Evolutionary conservation across 2,329 filamentous ascomycete genomes (phyloP).

Genomic region (Epichloe gansuensis): DNA sequence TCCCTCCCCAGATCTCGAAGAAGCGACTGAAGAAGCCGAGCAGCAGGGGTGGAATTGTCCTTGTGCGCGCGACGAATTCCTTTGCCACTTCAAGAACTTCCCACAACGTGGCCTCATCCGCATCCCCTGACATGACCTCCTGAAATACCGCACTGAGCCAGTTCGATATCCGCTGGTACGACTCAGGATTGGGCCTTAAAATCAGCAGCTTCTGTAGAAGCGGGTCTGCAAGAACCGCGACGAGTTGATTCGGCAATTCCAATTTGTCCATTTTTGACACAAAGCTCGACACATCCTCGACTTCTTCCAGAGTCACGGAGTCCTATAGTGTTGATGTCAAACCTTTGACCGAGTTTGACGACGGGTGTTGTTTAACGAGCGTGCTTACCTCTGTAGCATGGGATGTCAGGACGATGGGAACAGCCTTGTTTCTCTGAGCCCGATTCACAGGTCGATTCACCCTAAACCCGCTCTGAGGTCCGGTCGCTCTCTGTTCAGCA

Average conservation of each 20-base stretch:
- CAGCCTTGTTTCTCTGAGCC: conserved; percentile 23
- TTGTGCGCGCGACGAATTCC: conserved; percentile 43
- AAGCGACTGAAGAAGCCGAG: conserved; percentile 40
- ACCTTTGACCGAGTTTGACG: too few relatives aligned
- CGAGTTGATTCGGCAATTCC: conserved; percentile 70
- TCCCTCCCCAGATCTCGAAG: conserved; percentile 50
- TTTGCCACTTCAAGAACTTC: conserved; percentile 44
- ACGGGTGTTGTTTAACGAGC: not conserved
- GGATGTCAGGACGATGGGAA: conserved; percentile 63
- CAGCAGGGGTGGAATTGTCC: conserved; percentile 37
- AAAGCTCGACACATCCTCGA: conserved; percentile 58
- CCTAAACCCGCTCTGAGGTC: conserved; percentile 43
- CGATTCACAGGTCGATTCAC: conserved; percentile 38
- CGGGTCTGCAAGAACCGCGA: conserved; percentile 63
- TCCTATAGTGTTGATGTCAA: conserved; percentile 23
- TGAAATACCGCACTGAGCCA: conserved; percentile 47
- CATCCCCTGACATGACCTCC: conserved; percentile 41
- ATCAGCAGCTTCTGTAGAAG: conserved; percentile 67
- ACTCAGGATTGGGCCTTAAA: conserved; percentile 44
- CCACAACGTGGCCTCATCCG: conserved; percentile 33
- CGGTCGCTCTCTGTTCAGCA: conserved; percentile 23
- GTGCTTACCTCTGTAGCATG: conserved; percentile 51
- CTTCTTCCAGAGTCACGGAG: conserved; percentile 62
- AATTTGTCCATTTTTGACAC: conserved; percentile 65
- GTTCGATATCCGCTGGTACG: conserved; percentile 39